Conservation (phyloP, 768 basidiomycete genomes). For the Mycena polygramma region DNA sequence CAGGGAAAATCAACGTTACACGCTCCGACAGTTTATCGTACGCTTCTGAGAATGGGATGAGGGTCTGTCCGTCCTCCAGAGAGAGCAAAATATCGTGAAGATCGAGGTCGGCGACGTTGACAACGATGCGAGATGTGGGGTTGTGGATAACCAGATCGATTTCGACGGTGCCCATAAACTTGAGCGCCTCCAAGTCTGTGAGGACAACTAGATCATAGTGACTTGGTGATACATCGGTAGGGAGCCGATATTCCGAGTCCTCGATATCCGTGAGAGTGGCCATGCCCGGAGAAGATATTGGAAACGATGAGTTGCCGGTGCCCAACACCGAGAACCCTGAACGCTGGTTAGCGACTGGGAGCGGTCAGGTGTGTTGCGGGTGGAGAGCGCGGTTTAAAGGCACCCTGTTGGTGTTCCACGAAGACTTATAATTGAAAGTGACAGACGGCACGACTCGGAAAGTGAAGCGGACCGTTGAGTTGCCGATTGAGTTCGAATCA, state of each 20-base stretch:
- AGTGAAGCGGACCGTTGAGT: constrained; percentile 2
- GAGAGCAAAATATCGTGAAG: constrained; percentile 20
- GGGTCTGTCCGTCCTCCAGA: constrained; percentile 11
- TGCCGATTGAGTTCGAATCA: constrained; percentile 8
- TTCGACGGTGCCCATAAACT: constrained; percentile 69
- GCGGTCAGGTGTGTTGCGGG: background rate
- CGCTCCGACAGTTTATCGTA: constrained; percentile 28
- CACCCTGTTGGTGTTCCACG: constrained; percentile 1
- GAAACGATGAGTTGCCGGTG: background rate
- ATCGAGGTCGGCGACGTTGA: constrained; percentile 22
- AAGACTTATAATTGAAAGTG: background rate
- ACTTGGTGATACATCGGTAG: constrained; percentile 60
- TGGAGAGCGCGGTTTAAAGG: background rate
- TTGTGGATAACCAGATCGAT: constrained; percentile 42
- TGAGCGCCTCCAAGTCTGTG: constrained; percentile 71
- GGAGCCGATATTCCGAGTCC: constrained; percentile 54
- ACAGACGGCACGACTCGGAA: background rate
- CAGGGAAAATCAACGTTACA: constrained; percentile 21
- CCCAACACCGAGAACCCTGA: too few relatives aligned
- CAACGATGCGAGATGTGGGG: constrained; percentile 17
- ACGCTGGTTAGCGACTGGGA: background rate
- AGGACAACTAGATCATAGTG: constrained; percentile 71
- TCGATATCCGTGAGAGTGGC: constrained; percentile 8
- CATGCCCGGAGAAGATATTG: background rate
- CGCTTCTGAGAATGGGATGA: constrained; percentile 19